Base-by-base conservation (phyloP, 2,329 filamentous ascomycete species). In the Botrytis pseudocinerea region DNA sequence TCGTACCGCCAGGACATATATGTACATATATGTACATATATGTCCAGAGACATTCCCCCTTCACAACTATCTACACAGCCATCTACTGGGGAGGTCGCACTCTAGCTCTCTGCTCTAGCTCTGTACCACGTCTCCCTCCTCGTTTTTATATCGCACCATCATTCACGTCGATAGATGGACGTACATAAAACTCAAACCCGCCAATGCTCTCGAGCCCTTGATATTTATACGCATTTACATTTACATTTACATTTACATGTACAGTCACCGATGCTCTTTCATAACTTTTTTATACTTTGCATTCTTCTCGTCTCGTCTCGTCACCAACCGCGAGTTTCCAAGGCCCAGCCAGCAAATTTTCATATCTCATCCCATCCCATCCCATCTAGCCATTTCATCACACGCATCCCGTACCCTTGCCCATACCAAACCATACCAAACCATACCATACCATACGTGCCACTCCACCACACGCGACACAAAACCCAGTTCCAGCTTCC, bases 391-490 rank as follows among this genome's bases (percentile, higher is more conserved):
- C 46, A 51, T 51, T 51, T 51, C 25, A 51, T 25, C 46, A 51
- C 46, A 51, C 46, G 46, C 42, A 46, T 64, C 28, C 48, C 48
- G 28, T 28, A 8, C 25, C 48, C 42, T 42, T 42, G 2, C 3
- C 28, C 54, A 35, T 9, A 8, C 46, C 46, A 48, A 8, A 22
- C 54, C 54, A 59, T 25, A 8, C 46, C 46, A 48, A 8, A n/a
- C n/a, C n/a, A n/a, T n/a, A n/a, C n/a, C n/a, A n/a, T n/a, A 22
- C 20, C 57, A 35, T 22, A n/a, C 51, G 32, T 54, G 28, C 51
- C 25, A 42, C 38, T 42, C 60, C 60, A 63, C 60, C 60, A n/a
- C n/a, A 63, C 60, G 60, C 60, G 60, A 63, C 60, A 63, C 60
- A 28, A 10, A 42, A 42, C 38, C 60, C 38, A 63, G 40, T 46